Base-by-base conservation (phyloP, 805 yeast species). In the Pichia californica region DNA sequence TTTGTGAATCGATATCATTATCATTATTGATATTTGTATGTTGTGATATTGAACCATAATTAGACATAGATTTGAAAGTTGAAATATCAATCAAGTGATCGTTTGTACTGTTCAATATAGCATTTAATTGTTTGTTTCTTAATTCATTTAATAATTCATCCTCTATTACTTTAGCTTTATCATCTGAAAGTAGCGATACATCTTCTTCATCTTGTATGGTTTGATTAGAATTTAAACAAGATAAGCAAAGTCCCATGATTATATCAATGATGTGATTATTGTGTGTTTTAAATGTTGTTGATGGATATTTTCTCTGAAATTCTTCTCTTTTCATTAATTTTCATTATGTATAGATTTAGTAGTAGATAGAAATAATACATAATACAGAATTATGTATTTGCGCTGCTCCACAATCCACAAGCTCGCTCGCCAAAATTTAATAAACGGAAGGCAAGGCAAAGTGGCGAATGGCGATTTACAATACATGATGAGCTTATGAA, bases 201-300 rank as follows among this genome's bases (percentile, higher is more conserved):
- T 39, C 32, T n/a, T 43, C 46, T 4, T 44, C 49, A 2, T 43
- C 47, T 32, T 38, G 28, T 7, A 16, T 28, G 2, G 37, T 3
- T 13, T 51, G 43, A 10, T 26, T 36, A 8, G 43, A 15, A 8
- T 55, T 43, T 25, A 64, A 34, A 43, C 68, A 64, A 4, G 68
- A 63, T 5, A 63, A 49, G 40, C 66, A 62, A 16, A 52, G 27
- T 16, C 69, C 69, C 69, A 64, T 64, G n/a, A 8, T 25, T 21
- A 23, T 23, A 7, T 3, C 6, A 23, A 2, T 23, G 25, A 23
- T 23, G 9, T 23, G 25, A 7, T 23, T 23, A 23, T 7, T 7
- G 6, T 7, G 6, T 23, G 25, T 23, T 23, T 23, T 23, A 9
- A 3, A 23, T 23, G 9, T 23, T 7, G 6, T 2, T 23, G 9